Evolutionary conservation across 2,329 filamentous ascomycete species (phyloP), one percentile per base, ranked within the genome.

Genomic region (Daldinia sp.): DNA sequence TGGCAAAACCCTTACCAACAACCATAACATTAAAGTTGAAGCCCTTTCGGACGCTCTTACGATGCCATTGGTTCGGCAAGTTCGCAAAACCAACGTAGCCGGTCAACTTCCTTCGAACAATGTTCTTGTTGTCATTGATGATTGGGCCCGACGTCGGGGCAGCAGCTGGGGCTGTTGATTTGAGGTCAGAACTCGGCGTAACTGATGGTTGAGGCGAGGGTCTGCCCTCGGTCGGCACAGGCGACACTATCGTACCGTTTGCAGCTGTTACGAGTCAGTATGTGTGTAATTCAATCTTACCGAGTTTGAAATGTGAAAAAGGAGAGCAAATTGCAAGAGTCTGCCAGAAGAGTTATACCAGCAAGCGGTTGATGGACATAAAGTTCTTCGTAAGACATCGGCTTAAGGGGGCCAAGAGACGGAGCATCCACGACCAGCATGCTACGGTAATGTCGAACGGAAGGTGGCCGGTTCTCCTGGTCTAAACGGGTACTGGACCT

Each of bases 11-110:
- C 94, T 79, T 87, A 98, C 96, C 96, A 84, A 99, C 96, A 83
- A 99, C 96, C 96, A 99, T 99, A 76, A 99, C 96, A 81, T 99
- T 99, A 88, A 99, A 99, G 89, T 98, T 99, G 89, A 99, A 99
- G 70, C 96, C 96, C 85, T 99, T 99, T 81, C 96, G 93, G 78
- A 99, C 96, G 89, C 94, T 98, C 92, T 99, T 99, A 83, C 96
- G 95, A 87, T 99, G 96, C 96, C 96, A 99, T 85, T 99, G 96
- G 86, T 99, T 99, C 73, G 96, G 96, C 80, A 99, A 85, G 82
- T 99, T 99, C 82, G 96, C 96, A 79, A 99, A 99, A 74, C 96
- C 96, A 78, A 99, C 96, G 78, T 98, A 99, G 79, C 96, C 96
- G 57, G 96, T 98, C 80, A 99, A 87, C 88, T 99, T 99, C 83